Evolutionary conservation across 2,329 filamentous ascomycete genomes (phyloP).

Genomic region (Aureobasidium uvarum): DNA sequence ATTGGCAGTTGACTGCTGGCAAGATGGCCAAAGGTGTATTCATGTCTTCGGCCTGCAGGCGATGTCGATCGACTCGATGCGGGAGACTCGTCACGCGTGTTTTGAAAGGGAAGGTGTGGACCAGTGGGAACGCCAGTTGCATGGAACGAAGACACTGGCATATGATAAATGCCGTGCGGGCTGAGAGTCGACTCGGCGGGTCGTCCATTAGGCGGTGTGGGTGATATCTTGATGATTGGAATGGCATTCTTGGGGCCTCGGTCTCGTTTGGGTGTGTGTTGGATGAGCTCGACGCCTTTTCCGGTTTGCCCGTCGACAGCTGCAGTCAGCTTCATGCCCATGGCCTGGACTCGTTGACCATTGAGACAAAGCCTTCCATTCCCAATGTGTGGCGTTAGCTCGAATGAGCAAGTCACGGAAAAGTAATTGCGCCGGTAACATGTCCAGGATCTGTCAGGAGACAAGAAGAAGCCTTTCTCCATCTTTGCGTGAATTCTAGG

Average conservation of each 20-base stretch:
- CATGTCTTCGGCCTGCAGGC: conserved; percentile 17
- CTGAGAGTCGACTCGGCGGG: conserved; percentile 40
- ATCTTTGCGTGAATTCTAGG: conserved; percentile 76
- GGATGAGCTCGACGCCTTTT: conserved; percentile 78
- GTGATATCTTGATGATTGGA: conserved; percentile 67
- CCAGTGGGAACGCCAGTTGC: conserved; percentile 39
- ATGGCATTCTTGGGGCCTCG: conserved; percentile 75
- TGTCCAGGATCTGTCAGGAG: conserved; percentile 75
- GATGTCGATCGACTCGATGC: conserved; percentile 28
- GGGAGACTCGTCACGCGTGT: conserved; percentile 26
- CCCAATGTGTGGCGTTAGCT: conserved; percentile 61
- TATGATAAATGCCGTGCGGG: conserved; percentile 38
- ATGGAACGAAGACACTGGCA: conserved; percentile 42
- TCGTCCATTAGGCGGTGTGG: conserved; percentile 58
- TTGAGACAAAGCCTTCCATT: conserved; percentile 59
- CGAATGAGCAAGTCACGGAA: conserved; percentile 76
- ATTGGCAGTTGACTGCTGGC: conserved; percentile 29
- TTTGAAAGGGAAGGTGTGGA: conserved; percentile 47
- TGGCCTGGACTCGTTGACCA: conserved; percentile 63
- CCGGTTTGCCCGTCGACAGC: conserved; percentile 72
- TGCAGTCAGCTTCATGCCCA: conserved; percentile 82
- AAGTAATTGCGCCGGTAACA: conserved; percentile 94
- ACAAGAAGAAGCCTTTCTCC: conserved; percentile 82
- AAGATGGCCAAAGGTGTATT: conserved; percentile 23
- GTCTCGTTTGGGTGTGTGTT: conserved; percentile 89